Base-by-base conservation (phyloP, 495 filamentous ascomycete genomes). In the Tuber calosporum region DNA sequence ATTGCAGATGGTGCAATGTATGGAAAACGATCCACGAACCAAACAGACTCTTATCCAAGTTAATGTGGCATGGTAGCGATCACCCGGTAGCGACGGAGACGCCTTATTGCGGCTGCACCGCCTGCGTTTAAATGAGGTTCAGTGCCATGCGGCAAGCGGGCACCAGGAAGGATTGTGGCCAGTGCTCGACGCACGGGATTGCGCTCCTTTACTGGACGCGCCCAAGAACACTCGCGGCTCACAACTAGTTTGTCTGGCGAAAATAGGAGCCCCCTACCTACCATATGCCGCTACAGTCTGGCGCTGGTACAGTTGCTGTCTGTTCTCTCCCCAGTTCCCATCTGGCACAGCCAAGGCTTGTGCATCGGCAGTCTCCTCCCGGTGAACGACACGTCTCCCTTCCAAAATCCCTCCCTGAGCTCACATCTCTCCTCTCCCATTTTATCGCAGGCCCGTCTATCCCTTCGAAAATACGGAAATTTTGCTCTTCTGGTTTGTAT, bases 371-470 rank as follows among this genome's bases (percentile, higher is more conserved):
- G 15, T 58, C 48, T 58, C 48, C 20, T 48, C 6, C n/a, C n/a
- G 48, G 48, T 58, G n/a, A 58, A 58, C 48, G 48, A 58, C 48
- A 30, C 48, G 48, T 58, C 48, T 58, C 48, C 48, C 48, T 58
- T 58, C n/a, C n/a, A 58, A 26, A 58, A 22, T 58, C n/a, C n/a
- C 48, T 58, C n/a, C n/a, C 48, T 26, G 26, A 58, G 9, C n/a
- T 58, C 15, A 58, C 30, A 58, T 58, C n/a, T 58, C n/a, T 30
- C n/a, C 48, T 48, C 45, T 48, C 22, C 11, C 11, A 4, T 30
- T 58, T 30, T 58, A 15, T 58, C 48, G n/a, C 2, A 58, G 11
- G 15, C 48, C 4, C 30, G 48, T 30, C 48, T n/a, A 58, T 30
- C 48, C 48, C n/a, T 58, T 58, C n/a, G n/a, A 13, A 58, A 30